Evolutionary conservation across 306 rosid genomes (phyloP).

Genomic region (Vigna reflexopilosa): DNA sequence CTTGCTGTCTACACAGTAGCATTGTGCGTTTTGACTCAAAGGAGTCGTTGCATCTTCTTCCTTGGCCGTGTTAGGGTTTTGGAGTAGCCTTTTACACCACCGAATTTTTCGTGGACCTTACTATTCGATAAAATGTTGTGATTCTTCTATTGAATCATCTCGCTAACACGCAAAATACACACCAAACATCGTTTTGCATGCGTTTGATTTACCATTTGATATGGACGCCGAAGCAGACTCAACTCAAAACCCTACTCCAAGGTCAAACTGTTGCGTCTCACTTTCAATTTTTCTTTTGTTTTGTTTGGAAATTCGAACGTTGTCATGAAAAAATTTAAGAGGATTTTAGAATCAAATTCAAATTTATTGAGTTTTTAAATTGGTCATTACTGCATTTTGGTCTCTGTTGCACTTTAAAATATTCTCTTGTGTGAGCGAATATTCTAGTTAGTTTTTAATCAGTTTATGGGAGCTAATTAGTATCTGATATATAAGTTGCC

Average conservation of each 20-base stretch:
- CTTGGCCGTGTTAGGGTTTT: neutral
- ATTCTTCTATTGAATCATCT: constrained; percentile 4
- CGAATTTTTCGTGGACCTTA: neutral
- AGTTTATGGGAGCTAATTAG: constrained; percentile 26
- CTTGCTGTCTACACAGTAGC: too few species aligned
- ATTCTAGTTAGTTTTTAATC: constrained; percentile 24
- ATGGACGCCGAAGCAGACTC: constrained; percentile 44
- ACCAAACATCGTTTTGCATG: neutral
- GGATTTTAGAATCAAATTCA: neutral
- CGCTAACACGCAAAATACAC: neutral
- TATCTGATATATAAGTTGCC: constrained; percentile 15
- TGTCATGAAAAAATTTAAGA: neutral
- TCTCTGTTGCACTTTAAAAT: neutral
- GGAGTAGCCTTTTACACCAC: neutral
- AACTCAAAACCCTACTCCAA: constrained; percentile 32
- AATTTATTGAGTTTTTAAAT: neutral
- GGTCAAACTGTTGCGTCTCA: constrained; percentile 25
- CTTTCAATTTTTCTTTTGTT: neutral
- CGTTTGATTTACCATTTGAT: neutral
- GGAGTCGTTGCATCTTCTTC: neutral
- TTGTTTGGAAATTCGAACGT: neutral
- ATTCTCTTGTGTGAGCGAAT: constrained; percentile 20
- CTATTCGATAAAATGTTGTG: neutral
- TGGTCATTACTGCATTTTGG: neutral
- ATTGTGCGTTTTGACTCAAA: neutral